Evolutionary conservation across 2,329 filamentous ascomycete species (phyloP).

Genomic region (Penicillium sp.): DNA sequence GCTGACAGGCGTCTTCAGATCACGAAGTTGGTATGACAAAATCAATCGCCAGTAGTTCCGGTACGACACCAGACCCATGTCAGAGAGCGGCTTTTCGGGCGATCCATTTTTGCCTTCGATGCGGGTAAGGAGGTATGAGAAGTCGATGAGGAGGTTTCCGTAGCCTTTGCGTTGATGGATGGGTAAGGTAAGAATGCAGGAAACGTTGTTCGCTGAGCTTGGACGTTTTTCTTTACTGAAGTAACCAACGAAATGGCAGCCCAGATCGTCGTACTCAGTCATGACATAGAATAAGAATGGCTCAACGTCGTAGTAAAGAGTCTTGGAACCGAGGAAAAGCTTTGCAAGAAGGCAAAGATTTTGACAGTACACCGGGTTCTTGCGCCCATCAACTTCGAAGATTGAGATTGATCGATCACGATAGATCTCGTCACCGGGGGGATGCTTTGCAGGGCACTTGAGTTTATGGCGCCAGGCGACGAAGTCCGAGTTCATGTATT

Average conservation of each 20-base stretch:
- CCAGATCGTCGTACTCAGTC: conserved; percentile 82
- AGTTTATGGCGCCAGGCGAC: conserved; percentile 97
- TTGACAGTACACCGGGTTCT: conserved; percentile 93
- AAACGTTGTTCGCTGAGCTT: conserved; percentile 94
- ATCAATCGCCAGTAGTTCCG: conserved; percentile 94
- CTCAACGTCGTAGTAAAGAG: conserved; percentile 98
- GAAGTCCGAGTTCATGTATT: conserved; percentile 99
- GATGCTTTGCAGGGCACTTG: conserved; percentile 95
- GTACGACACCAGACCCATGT: conserved; percentile 97
- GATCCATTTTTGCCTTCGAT: conserved; percentile 93
- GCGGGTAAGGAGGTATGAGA: conserved; percentile 92
- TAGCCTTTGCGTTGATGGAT: conserved; percentile 98
- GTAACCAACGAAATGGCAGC: conserved; percentile 96
- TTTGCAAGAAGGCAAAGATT: conserved; percentile 94
- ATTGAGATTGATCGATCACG: conserved; percentile 91
- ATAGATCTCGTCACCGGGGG: conserved; percentile 96
- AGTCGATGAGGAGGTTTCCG: conserved; percentile 94
- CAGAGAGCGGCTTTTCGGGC: conserved; percentile 93
- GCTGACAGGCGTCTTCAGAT: conserved; percentile 56
- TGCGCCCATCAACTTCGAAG: conserved; percentile 92
- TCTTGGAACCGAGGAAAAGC: conserved; percentile 97
- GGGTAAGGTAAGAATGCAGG: conserved; percentile 90
- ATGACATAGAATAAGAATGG: conserved; percentile 99
- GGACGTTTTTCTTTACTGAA: conserved; percentile 98
- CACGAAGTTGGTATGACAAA: conserved; percentile 77